Percentiles rank a stretch among this genome's conserved stretches.
Conservation (phyloP, 139 green algal species). For the Tetradesmus obliquus region DNA sequence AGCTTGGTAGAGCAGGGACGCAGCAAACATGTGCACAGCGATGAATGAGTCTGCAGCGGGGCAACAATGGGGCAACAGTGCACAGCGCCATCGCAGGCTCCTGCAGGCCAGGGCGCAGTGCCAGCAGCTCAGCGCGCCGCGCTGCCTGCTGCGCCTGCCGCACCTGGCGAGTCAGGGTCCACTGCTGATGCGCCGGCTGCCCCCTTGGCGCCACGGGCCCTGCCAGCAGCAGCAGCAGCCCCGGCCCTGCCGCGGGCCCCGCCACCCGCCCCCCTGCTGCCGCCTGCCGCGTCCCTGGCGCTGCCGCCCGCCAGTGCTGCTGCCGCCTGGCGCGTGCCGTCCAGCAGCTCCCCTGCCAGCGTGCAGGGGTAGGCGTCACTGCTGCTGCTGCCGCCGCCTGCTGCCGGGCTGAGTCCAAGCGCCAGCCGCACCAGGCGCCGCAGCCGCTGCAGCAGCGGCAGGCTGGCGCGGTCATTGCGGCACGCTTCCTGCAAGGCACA, state of each 20-base stretch:
- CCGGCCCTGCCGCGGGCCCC: not conserved
- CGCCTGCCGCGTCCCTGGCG: not conserved
- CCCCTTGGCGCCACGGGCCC: not conserved
- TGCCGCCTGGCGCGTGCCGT: not conserved
- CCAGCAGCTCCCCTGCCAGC: conserved; percentile 5
- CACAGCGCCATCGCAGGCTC: no score
- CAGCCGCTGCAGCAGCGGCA: not conserved
- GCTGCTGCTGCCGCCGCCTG: not conserved
- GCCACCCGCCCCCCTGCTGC: not conserved
- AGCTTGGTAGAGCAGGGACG: no score
- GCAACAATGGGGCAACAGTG: no score
- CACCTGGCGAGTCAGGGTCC: not conserved
- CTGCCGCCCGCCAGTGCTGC: not conserved
- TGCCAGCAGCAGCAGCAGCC: not conserved
- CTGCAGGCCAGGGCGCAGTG: no score
- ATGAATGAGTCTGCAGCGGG: no score
- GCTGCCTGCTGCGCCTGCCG: not conserved
- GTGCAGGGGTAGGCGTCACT: conserved; percentile 7
- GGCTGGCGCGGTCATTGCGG: not conserved
- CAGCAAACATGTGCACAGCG: no score
- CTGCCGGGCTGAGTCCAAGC: not conserved
- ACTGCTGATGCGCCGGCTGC: not conserved
- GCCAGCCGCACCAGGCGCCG: conserved; percentile 6
- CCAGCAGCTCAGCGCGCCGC: not conserved
- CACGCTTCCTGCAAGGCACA: conserved; percentile 40